Conservation (phyloP, 345 rosid genomes). For the Laguncularia racemosa region DNA sequence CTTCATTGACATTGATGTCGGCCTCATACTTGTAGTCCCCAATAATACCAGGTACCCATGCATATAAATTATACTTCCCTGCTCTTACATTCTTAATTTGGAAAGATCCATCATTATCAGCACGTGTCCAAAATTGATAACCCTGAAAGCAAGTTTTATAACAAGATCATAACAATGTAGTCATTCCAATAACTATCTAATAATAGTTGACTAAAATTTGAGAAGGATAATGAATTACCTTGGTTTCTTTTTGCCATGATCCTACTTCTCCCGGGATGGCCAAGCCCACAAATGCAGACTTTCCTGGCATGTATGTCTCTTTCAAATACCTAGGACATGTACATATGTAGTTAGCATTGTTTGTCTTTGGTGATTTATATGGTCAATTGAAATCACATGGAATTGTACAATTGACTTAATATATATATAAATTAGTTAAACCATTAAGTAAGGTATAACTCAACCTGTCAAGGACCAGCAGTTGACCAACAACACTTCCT, state of each 20-base stretch:
- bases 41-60: conserved; percentile 34
- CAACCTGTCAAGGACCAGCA: conserved; percentile 16
- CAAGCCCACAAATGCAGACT: conserved; percentile 29
- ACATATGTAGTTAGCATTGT: too few species aligned
- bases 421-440: too few species aligned
- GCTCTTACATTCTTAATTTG: conserved; percentile 21
- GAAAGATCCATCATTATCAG: conserved; percentile 22
- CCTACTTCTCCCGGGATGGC: conserved; percentile 35
- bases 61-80: conserved; percentile 26
- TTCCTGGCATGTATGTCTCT: not conserved
- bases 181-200: too few species aligned
- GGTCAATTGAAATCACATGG: not conserved
- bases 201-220: not conserved
- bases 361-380: not conserved
- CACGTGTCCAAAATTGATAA: conserved; percentile 33
- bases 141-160: conserved; percentile 12
- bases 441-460: not conserved
- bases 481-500: conserved; percentile 21
- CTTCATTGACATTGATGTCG: conserved; percentile 15
- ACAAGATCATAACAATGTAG: too few species aligned
- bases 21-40: conserved; percentile 23
- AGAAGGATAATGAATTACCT: conserved; percentile 10
- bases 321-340: conserved; percentile 2
- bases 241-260: conserved; percentile 34
- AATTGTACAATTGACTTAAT: not conserved